Evolutionary conservation across 2,329 filamentous ascomycete genomes (phyloP), one percentile per base, ranked within the genome.

Genomic region (Diaporthe australafricana): DNA sequence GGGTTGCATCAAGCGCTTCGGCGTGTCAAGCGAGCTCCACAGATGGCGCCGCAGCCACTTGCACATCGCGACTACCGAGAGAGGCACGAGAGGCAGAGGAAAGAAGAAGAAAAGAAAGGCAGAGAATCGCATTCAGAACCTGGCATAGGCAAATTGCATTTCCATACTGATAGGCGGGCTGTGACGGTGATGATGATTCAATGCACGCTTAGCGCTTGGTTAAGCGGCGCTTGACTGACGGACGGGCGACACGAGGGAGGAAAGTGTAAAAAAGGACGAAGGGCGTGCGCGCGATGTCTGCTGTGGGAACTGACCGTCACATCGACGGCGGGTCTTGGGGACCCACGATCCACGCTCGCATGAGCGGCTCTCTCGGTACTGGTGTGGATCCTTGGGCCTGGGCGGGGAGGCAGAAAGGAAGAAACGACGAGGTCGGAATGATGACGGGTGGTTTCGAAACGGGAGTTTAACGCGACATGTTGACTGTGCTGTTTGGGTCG

Each of bases 201-300:
- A 50, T n/a, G n/a, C n/a, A 2, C 12, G 25, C 11, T 50, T 65
- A 65, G 60, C 60, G 60, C 60, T 14, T 65, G 9, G 12, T 38
- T 50, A 63, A 65, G 60, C 60, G 60, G 60, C 60, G 60, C 60
- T 27, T 38, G 45, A 22, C 30, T n/a, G 27, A 27, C 7, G 30
- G 45, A 22, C 30, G 30, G 27, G 38, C 7, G 30, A 22, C 2
- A 27, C 22, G 8, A 30, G 45, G 6, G n/a, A 35, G 45, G 22
- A 48, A 68, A 68, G 66, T 68, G 48, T 68, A 68, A 68, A 57
- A 67, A 68, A 20, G n/a, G n/a, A 68, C 6, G 27, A 47, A 35
- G 66, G 65, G 25, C 22, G 38, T 4, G 47, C 7, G 47, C 7
- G 30, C 16, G 50, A 48, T 50, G 22, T 68, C 27, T 47, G 25